phyloP scores from a whole-genome alignment of 495 filamentous ascomycete genomes.

The Podospora bellae-mahoneyi region DNA sequence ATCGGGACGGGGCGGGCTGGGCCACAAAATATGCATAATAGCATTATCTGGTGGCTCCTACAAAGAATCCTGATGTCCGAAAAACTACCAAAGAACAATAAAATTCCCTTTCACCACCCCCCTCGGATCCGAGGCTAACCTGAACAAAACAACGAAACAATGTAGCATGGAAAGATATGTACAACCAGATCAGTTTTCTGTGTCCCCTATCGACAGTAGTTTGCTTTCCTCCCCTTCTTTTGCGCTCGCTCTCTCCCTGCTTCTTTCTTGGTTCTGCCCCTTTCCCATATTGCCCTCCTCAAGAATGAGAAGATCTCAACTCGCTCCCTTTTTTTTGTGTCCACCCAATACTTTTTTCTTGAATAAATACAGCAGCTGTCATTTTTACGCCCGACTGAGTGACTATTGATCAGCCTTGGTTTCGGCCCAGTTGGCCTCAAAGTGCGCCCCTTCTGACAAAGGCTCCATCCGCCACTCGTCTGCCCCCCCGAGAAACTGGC shows the following conservation, averaged over 20 bases:
- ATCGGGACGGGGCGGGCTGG: background rate
- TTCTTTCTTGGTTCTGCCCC: background rate
- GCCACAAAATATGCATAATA: background rate
- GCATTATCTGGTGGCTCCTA: background rate
- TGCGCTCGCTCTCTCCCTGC: background rate
- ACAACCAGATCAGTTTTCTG: background rate
- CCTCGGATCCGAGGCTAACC: background rate
- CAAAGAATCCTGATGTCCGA: background rate
- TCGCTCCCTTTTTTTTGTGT: background rate
- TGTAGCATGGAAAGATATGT: conserved; percentile 6
- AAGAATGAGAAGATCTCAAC: background rate
- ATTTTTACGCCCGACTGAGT: background rate
- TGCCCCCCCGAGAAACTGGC: conserved; percentile 21
- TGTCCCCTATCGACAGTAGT: background rate
- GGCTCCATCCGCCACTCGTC: conserved; percentile 36
- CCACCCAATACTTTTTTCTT: background rate
- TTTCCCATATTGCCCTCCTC: background rate
- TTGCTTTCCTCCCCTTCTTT: background rate
- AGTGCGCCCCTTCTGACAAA: conserved; percentile 27
- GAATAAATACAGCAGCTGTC: background rate
- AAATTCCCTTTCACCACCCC: background rate
- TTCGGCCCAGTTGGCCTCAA: conserved; percentile 29
- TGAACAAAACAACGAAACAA: background rate
- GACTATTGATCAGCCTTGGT: conserved; percentile 16
- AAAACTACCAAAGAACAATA: background rate